Evolutionary conservation across 176 grass and related monocot species (phyloP).

Genomic region (Oryza australiensis): DNA sequence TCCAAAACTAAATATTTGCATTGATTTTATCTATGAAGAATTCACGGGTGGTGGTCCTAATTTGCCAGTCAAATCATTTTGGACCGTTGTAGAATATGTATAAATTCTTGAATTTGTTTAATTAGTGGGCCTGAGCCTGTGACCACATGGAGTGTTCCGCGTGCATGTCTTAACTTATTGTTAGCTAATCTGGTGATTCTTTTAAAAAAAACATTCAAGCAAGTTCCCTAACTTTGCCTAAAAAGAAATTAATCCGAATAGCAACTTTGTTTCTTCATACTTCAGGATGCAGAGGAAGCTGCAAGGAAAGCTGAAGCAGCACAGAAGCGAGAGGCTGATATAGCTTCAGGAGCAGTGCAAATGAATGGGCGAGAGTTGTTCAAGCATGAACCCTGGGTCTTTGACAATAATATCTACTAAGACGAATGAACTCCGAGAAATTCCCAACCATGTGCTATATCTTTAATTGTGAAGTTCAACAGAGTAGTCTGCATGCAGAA

Average conservation of each 20-base stretch:
- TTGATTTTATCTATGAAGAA: not conserved
- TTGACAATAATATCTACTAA: slow-evolving; percentile 76
- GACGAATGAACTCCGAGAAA: not conserved
- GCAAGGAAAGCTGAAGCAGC: slow-evolving; percentile 59
- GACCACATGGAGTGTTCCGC: not conserved
- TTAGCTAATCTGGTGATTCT: not conserved
- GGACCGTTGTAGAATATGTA: not conserved
- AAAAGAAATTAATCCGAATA: not conserved
- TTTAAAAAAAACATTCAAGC: not conserved
- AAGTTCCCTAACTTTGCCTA: not conserved
- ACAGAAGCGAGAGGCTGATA: slow-evolving; percentile 55
- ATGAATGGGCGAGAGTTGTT: slow-evolving; percentile 94
- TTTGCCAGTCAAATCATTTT: not conserved
- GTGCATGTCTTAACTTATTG: not conserved
- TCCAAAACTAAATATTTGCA: not conserved
- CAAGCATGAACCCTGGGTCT: slow-evolving; percentile 72
- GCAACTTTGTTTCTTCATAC: not conserved
- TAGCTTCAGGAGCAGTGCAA: slow-evolving; percentile 58
- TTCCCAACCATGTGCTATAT: not conserved
- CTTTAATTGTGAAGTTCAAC: not conserved
- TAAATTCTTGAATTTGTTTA: not conserved
- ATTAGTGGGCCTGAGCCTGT: not conserved
- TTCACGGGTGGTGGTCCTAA: not conserved
- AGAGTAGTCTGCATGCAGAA: not conserved
- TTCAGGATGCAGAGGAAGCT: slow-evolving; percentile 60